Base-by-base conservation (phyloP, 257 asterid genomes). In the Nicotiana benthamiana region DNA sequence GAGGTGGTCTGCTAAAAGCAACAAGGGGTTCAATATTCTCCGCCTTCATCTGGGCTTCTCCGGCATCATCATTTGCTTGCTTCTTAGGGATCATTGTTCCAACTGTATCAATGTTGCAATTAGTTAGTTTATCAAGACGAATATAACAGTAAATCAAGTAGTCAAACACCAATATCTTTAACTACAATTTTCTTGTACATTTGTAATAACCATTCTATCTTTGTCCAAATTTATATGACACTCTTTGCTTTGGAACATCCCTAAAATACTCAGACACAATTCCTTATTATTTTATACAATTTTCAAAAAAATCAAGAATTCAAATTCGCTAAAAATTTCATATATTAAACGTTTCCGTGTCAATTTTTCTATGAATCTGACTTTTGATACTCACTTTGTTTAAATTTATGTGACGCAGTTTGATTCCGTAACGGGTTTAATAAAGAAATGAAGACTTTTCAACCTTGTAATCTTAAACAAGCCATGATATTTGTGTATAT, bases 1-100 rank as follows among this genome's bases (percentile, higher is more conserved):
- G 92, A 0, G 93, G 92, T 1, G 93, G 93, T 77, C 89, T 85
- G 83, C 94, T 83, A 85, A 88, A 87, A 66, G 94, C 90, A 81
- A 84, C 92, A 27, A 86, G 76, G 0, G 92, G 87, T 64, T 84
- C 87, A 6, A 81, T 83, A 43, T 86, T 80, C 40, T 81, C 87
- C 77, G 79, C 79, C 43, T 78, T 79, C 1, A 87, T 13, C 1
- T 43, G 82, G 18, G 82, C 80, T 63, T 80, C 85, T 10, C 81
- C 68, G 10, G 80, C 24, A 52, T 75, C 85, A 77, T 82, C 82
- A 74, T 74, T 72, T 57, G 66, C 67, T 81, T 30, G 86, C 79
- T 82, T 84, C 77, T 48, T 84, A 9, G 89, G 85, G 26, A 56
- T 76, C 80, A 83, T 57, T 9, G 81, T 54, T 70, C 87, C 83